Percentiles rank a stretch among this genome's conserved stretches.
phyloP scores from a whole-genome alignment of 345 rosid genomes.

The Ceriops zippeliana region DNA sequence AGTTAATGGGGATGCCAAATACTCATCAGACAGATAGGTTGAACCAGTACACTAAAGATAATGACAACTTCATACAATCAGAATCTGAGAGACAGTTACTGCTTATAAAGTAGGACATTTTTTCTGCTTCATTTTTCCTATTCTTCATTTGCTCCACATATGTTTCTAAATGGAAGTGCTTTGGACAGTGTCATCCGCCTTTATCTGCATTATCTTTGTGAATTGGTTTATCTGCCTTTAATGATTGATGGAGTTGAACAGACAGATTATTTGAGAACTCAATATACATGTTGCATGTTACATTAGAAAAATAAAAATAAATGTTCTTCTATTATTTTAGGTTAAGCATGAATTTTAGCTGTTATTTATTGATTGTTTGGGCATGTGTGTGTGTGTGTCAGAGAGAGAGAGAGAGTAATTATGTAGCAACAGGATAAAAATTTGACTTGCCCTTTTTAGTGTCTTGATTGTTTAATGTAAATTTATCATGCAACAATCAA shows the following conservation, averaged over 20 bases:
- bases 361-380: not conserved
- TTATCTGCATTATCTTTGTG: not conserved
- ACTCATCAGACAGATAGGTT: constrained; percentile 49
- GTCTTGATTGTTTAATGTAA: too few relatives aligned
- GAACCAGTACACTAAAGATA: constrained; percentile 55
- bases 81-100: constrained; percentile 96
- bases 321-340: not conserved
- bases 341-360: not conserved
- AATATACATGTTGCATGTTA: not conserved
- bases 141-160: not conserved
- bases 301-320: not conserved
- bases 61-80: constrained; percentile 75
- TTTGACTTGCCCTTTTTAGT: too few relatives aligned
- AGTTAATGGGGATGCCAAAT: constrained; percentile 80
- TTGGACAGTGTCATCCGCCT: not conserved
- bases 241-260: not conserved
- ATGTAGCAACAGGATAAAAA: too few relatives aligned
- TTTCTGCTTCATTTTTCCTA: not conserved
- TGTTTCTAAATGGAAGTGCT: constrained; percentile 6
- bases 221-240: constrained; percentile 1
- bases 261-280: not conserved
- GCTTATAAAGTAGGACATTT: constrained; percentile 65
- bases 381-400: not conserved
- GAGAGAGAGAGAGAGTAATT: too few relatives aligned
- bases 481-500: too few relatives aligned